phyloP scores from a whole-genome alignment of 1,284 basidiomycete genomes.

The Trichosporon ovoides region DNA sequence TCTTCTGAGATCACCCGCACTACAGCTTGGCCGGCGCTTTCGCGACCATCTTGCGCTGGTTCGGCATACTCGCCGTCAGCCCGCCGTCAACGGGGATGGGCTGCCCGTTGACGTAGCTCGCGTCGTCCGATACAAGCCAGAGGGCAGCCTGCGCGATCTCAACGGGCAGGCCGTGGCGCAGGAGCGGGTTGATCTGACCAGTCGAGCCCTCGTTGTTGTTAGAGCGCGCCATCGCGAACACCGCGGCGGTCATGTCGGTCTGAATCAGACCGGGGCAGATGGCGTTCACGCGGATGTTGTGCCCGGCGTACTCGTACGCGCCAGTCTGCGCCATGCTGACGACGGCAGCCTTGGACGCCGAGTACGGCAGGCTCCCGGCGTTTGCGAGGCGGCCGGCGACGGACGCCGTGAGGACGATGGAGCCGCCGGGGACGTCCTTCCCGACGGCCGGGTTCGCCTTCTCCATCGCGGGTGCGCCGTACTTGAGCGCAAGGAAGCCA shows the following conservation, averaged over 20 bases:
- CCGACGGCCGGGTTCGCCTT: conserved; percentile 57
- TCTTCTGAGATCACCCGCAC: background rate
- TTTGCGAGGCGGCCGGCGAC: conserved; percentile 83
- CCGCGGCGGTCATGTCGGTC: conserved; percentile 72
- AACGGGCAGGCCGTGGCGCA: conserved; percentile 62
- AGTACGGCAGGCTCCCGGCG: conserved; percentile 78
- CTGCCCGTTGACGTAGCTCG: conserved; percentile 88
- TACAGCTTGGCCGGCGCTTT: conserved; percentile 49
- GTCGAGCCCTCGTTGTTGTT: conserved; percentile 56
- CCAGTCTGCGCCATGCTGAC: conserved; percentile 79
- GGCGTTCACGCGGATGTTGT: conserved; percentile 83
- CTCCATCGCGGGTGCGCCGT: conserved; percentile 74
- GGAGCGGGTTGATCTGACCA: conserved; percentile 79
- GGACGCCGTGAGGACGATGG: conserved; percentile 84
- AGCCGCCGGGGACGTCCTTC: conserved; percentile 66
- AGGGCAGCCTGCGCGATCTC: conserved; percentile 76
- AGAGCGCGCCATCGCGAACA: conserved; percentile 73
- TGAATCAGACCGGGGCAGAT: conserved; percentile 82
- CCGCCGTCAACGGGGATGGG: conserved; percentile 83
- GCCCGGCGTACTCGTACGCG: conserved; percentile 70
- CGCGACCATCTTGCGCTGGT: conserved; percentile 44
- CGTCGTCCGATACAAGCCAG: conserved; percentile 84
- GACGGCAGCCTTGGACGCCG: conserved; percentile 83
- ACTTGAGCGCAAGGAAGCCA: conserved; percentile 81
- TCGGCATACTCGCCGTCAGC: conserved; percentile 65